These are phyloP conservation scores for Blumeria hordei DNA, from an alignment of 2,329 filamentous ascomycete genomes.

Conservation along the genomic window DNA sequence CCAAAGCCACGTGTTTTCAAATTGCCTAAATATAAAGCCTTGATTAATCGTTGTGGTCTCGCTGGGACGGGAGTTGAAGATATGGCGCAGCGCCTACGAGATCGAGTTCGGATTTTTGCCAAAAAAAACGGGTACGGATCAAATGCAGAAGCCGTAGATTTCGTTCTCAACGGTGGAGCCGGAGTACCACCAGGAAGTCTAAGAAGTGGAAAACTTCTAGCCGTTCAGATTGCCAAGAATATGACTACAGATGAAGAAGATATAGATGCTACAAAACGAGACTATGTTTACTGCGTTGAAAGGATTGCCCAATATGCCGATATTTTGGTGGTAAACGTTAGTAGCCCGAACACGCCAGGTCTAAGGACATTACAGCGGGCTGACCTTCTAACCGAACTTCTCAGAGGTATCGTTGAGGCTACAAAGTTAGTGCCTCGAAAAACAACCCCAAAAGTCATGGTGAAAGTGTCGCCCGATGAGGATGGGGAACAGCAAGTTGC, in stretches of 20 bases:
- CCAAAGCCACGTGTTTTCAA: conserved; percentile 72
- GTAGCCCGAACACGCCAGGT: conserved; percentile 85
- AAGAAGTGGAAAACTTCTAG: conserved; percentile 48
- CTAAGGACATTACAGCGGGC: conserved; percentile 67
- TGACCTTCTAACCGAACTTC: conserved; percentile 57
- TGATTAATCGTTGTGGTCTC: conserved; percentile 90
- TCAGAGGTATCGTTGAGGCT: conserved; percentile 62
- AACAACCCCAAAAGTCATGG: conserved; percentile 66
- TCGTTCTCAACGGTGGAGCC: conserved; percentile 54
- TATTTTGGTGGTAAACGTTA: conserved; percentile 93
- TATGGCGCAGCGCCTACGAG: conserved; percentile 55
- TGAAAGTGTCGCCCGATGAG: conserved; percentile 94
- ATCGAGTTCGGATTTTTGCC: conserved; percentile 57
- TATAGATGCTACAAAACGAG: conserved; percentile 53
- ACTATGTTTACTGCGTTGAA: conserved; percentile 76
- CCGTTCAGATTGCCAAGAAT: conserved; percentile 93
- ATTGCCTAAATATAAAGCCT: conserved; percentile 54
- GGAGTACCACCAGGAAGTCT: conserved; percentile 67
- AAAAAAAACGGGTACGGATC: conserved; percentile 40
- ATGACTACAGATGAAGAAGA: conserved; percentile 72
- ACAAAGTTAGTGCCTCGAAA: conserved; percentile 44
- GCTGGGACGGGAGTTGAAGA: conserved; percentile 79
- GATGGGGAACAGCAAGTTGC: conserved; percentile 63
- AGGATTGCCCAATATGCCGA: conserved; percentile 72
- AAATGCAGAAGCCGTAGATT: conserved; percentile 36